Percentiles rank a stretch among this genome's conserved stretches.
Conservation (phyloP, 2,329 filamentous ascomycete genomes). For the Aureobasidium musti region DNA sequence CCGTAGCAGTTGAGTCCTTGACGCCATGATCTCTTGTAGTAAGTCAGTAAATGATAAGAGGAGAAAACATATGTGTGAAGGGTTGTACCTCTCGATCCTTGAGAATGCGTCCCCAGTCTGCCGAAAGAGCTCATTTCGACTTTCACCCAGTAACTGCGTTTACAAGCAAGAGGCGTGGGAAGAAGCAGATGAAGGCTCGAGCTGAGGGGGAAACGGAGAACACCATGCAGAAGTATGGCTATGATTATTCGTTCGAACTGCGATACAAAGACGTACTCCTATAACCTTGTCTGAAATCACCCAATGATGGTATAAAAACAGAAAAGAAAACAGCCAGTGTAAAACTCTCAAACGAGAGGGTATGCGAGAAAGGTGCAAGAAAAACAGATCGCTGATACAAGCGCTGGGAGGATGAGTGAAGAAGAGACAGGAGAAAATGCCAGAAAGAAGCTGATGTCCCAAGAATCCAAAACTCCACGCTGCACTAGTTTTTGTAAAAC, state of each 20-base stretch:
- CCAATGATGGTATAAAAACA: neutral
- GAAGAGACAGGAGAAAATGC: neutral
- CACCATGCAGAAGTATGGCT: no score
- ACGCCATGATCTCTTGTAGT: no score
- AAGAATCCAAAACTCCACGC: constrained; percentile 13
- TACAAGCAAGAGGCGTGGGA: no score
- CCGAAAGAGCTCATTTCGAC: no score
- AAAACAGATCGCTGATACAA: neutral
- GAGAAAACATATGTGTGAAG: no score
- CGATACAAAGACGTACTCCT: neutral
- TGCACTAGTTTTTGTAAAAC: constrained; percentile 1
- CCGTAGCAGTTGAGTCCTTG: no score
- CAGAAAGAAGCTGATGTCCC: neutral
- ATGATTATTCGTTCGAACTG: neutral
- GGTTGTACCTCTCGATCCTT: no score
- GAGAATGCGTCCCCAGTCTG: no score
- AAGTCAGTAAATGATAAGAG: no score
- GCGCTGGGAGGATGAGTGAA: constrained; percentile 11
- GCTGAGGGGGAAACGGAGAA: no score
- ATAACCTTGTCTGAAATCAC: neutral
- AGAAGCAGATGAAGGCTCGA: no score
- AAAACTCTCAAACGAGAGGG: neutral
- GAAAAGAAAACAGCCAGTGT: neutral
- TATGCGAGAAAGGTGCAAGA: neutral
- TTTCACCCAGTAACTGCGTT: no score